Percentiles rank a stretch among this genome's conserved stretches.
These are phyloP conservation scores for Dacryopinax primogenitus DNA, from an alignment of 768 basidiomycete species.

Conservation along the genomic window DNA sequence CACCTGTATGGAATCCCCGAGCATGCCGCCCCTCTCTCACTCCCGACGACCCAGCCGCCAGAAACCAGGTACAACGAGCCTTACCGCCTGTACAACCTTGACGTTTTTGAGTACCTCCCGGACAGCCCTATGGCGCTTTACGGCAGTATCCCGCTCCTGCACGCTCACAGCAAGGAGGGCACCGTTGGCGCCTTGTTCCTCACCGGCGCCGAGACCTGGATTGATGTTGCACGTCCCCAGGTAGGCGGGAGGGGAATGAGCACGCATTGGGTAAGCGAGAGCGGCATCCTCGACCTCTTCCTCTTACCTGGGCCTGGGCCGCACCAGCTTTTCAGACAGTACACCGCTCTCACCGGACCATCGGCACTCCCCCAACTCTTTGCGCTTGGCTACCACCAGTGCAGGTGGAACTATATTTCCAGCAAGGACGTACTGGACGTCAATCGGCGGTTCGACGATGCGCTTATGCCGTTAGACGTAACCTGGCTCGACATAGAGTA, in stretches of 20 bases:
- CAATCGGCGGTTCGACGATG: constrained; percentile 79
- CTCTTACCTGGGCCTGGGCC: constrained; percentile 85
- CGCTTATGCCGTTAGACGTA: constrained; percentile 88
- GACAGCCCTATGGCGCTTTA: constrained; percentile 71
- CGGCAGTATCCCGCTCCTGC: constrained; percentile 82
- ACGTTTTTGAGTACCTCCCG: constrained; percentile 91
- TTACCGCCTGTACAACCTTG: constrained; percentile 86
- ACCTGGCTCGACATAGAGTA: constrained; percentile 98
- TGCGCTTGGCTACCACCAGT: constrained; percentile 92
- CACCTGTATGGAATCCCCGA: constrained; percentile 95
- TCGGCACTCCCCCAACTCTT: constrained; percentile 81
- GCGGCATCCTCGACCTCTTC: constrained; percentile 89
- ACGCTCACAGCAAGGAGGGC: constrained; percentile 75
- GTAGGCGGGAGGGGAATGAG: constrained; percentile 40
- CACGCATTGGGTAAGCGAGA: constrained; percentile 97
- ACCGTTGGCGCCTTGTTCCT: constrained; percentile 87
- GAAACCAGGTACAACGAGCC: constrained; percentile 70
- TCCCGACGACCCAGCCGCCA: constrained; percentile 78
- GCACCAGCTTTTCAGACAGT: constrained; percentile 70
- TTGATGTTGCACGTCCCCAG: constrained; percentile 68
- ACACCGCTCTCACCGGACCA: constrained; percentile 70
- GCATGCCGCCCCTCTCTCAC: constrained; percentile 78
- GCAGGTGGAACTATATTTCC: constrained; percentile 94
- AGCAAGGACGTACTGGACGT: constrained; percentile 77
- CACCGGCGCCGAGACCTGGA: constrained; percentile 84